Conservation (phyloP, 257 asterid genomes). For the Cordia subcordata region DNA sequence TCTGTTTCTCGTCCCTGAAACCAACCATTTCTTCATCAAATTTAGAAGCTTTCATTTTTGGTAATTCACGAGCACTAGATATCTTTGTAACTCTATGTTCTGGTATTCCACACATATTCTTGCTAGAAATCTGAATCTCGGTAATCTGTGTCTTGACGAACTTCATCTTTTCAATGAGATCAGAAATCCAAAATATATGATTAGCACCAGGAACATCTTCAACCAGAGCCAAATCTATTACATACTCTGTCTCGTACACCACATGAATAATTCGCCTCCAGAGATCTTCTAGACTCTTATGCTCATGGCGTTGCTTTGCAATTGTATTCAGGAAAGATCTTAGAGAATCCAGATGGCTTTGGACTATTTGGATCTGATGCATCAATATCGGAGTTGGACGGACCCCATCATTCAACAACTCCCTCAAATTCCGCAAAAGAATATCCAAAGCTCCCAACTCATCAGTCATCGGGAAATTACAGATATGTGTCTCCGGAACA, state of each 20-base stretch:
- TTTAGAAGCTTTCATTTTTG: neutral
- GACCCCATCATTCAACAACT: no score
- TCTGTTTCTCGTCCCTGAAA: constrained; percentile 3
- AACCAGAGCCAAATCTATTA: neutral
- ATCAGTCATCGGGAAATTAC: no score
- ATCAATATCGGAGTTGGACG: no score
- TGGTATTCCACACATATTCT: no score
- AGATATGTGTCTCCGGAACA: no score
- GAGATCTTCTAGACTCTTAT: constrained; percentile 6
- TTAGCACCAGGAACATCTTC: neutral
- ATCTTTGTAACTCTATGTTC: neutral
- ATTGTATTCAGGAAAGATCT: neutral
- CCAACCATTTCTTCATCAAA: constrained; percentile 2
- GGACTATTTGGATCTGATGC: neutral
- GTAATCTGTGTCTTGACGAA: neutral
- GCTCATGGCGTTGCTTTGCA: neutral
- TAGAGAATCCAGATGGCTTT: neutral
- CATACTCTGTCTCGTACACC: constrained; percentile 5
- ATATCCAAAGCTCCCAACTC: no score
- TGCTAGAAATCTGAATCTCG: no score
- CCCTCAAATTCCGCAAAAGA: no score
- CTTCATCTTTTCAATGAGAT: neutral
- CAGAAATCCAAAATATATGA: constrained; percentile 4
- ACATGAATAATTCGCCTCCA: neutral
- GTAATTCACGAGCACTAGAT: neutral